A percentile compares a stretch with the other conserved stretches of the same genome.
Conservation (phyloP, 1,284 basidiomycete genomes). For the Trametes polyzona region DNA sequence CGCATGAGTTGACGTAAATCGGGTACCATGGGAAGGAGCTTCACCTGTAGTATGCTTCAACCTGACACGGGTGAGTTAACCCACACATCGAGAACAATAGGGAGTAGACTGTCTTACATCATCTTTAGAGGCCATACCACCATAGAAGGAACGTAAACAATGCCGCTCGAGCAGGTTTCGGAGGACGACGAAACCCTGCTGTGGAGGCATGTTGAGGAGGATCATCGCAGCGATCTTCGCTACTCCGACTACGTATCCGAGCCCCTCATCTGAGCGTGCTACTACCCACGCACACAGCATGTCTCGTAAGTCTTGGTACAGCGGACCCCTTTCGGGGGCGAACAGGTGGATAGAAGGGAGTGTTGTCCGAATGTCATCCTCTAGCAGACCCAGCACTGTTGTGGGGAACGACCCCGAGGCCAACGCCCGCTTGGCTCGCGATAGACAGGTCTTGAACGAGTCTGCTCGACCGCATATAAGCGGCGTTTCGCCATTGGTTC, state of each 20-base stretch:
- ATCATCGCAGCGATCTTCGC: slow-evolving; percentile 88
- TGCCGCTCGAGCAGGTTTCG: slow-evolving; percentile 89
- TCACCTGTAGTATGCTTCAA: slow-evolving; percentile 77
- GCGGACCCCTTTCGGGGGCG: slow-evolving; percentile 73
- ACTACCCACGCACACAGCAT: slow-evolving; percentile 93
- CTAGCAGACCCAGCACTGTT: slow-evolving; percentile 71
- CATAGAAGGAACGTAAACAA: slow-evolving; percentile 86
- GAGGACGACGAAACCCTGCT: slow-evolving; percentile 85
- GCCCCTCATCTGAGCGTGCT: slow-evolving; percentile 84
- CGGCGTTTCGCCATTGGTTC: no score
- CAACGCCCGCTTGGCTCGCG: slow-evolving; percentile 77
- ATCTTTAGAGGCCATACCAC: slow-evolving; percentile 66
- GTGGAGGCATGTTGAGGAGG: slow-evolving; percentile 82
- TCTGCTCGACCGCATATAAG: slow-evolving; percentile 49
- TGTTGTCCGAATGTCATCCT: slow-evolving; percentile 80
- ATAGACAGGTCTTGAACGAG: slow-evolving; percentile 72
- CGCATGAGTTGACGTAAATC: slow-evolving; percentile 15
- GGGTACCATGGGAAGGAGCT: background rate
- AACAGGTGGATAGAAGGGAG: slow-evolving; percentile 92
- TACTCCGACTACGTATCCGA: slow-evolving; percentile 75
- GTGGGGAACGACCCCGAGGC: slow-evolving; percentile 75
- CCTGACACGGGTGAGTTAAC: slow-evolving; percentile 43
- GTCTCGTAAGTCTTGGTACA: slow-evolving; percentile 87
- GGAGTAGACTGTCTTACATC: slow-evolving; percentile 73
- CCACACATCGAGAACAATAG: no score